These are phyloP conservation scores for Friedmanniomyces endolithicus DNA, from an alignment of 495 filamentous ascomycete genomes.

Conservation along the genomic window DNA sequence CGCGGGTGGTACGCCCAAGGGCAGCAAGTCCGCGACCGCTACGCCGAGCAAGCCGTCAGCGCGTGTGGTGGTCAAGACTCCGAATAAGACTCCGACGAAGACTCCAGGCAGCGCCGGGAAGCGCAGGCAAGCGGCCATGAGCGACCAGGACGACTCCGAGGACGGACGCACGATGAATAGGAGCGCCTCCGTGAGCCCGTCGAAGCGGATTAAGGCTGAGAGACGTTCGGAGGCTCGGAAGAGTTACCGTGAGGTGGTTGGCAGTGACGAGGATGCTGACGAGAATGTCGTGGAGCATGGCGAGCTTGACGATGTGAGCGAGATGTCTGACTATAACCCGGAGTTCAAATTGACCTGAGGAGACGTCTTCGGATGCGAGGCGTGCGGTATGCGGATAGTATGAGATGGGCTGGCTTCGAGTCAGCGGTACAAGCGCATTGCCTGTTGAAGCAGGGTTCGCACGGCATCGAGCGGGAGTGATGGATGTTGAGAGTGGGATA, in stretches of 20 bases:
- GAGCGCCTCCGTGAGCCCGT: too few species aligned
- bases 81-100: neutral
- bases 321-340: too few species aligned
- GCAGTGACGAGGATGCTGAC: neutral
- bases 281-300: neutral
- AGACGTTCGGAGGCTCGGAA: slow-evolving; percentile 2
- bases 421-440: too few species aligned
- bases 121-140: neutral
- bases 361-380: too few species aligned
- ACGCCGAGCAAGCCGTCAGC: neutral
- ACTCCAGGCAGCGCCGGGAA: neutral
- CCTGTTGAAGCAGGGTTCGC: neutral
- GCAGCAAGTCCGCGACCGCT: neutral
- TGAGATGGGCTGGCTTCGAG: too few species aligned
- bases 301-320: neutral
- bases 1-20: neutral
- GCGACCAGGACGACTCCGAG: slow-evolving; percentile 11
- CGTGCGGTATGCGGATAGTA: too few species aligned
- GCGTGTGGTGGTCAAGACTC: too few species aligned
- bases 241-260: neutral
- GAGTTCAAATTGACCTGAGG: too few species aligned
- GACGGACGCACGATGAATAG: neutral
- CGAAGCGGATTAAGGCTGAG: neutral
- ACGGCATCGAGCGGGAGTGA: neutral
- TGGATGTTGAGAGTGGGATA: neutral